phyloP scores from a whole-genome alignment of 23 red algal species.

The Pyropia haitanensis region DNA sequence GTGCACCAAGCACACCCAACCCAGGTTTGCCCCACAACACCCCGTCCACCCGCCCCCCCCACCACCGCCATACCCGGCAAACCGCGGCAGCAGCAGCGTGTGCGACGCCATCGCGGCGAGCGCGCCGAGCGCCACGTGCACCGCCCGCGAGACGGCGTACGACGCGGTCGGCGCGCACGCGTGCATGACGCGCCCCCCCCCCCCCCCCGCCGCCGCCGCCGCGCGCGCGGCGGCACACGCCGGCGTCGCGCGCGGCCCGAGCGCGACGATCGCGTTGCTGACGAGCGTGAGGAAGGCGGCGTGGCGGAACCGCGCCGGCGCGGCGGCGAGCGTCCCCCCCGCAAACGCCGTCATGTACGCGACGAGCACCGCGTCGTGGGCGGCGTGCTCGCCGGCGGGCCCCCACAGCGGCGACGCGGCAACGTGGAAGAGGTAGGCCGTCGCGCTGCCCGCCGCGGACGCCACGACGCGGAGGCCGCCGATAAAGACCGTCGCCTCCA shows the following conservation, averaged over 20 bases:
- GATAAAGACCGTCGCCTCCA: constrained; percentile 57
- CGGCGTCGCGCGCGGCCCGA: constrained; percentile 22
- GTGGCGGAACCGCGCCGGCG: constrained; percentile 34
- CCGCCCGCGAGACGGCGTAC: constrained; percentile 31
- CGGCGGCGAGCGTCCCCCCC: not conserved
- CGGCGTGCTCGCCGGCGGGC: constrained; percentile 6
- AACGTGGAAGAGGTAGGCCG: constrained; percentile 26
- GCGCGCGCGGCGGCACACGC: constrained; percentile 9
- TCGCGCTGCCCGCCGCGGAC: constrained; percentile 12
- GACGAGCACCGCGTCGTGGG: constrained; percentile 14
- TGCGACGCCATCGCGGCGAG: constrained; percentile 42
- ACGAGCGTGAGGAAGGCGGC: constrained; percentile 54
- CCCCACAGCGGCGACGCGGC: constrained; percentile 5
- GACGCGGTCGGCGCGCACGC: constrained; percentile 33
- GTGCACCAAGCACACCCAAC: not conserved
- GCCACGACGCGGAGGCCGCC: constrained; percentile 39
- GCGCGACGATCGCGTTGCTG: constrained; percentile 32
- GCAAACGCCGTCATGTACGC: constrained; percentile 33
- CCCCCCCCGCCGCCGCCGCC: too few relatives aligned
- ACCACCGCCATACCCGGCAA: constrained; percentile 26
- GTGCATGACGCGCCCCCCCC: not conserved
- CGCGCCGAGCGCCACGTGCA: constrained; percentile 39
- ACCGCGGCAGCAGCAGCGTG: constrained; percentile 49
- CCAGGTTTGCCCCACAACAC: constrained; percentile 6
- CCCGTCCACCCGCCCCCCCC: constrained; percentile 10